Evolutionary conservation across 106 monocot genomes (phyloP), one percentile per base, ranked within the genome.

Genomic region (Dioscorea dumetorum): DNA sequence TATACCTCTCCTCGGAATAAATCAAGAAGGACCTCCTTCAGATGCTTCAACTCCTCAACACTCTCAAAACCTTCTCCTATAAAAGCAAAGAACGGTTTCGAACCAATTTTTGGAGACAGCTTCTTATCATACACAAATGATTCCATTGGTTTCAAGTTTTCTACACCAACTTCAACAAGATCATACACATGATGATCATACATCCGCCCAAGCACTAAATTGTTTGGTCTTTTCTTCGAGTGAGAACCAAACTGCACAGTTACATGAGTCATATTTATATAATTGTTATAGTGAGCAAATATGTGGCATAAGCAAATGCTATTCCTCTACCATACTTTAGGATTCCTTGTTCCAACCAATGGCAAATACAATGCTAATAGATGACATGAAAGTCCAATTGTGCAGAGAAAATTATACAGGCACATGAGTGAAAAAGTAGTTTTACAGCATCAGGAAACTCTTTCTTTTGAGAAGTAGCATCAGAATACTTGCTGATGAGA

Each of bases 1-100:
- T 60, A n/a, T 58, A 88, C 95, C 91, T 91, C 88, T 82, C 95
- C 95, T 72, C 79, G 79, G 49, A 97, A 97, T 24, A 89, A 77
- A 80, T 97, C 95, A 24, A 97, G 88, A 59, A 97, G 74, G n/a
- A 97, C 84, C 76, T 97, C 95, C 67, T 97, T 97, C 67, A 97
- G 74, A 73, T 97, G 95, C 62, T 91, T 97, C 71, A 91, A 78
- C 60, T 97, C 95, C 33, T 97, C 91, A 18, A 78, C 71, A 69
- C 65, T 87, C 72, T 91, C 91, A 84, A 97, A 97, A 5, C 67
- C 75, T 79, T 97, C 95, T 51, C 95, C 95, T 13, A 91, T 80
- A 53, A 97, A 97, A 53, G 86, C 82, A 91, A 97, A 91, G 56
- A 91, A 79, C 33, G 95, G 88, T 68, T 97, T 97, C 12, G 95